These are phyloP conservation scores for Chlamydomonas sp. DNA, from an alignment of 139 green algal species.

Conservation along the genomic window DNA sequence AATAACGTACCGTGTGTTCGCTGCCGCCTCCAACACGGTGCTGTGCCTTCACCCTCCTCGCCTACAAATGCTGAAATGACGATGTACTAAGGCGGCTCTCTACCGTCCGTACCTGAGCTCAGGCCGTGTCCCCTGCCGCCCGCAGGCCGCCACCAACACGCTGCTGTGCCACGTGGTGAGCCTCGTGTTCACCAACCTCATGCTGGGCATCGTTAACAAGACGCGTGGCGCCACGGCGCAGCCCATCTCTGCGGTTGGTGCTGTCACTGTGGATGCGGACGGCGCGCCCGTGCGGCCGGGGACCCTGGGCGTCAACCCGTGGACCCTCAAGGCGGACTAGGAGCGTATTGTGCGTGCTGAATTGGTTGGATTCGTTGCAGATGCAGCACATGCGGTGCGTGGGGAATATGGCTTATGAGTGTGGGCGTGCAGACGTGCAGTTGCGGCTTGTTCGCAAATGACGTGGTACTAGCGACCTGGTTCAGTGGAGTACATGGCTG, in stretches of 20 bases:
- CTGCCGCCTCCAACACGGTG: too few species aligned
- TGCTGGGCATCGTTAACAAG: slow-evolving; percentile 62
- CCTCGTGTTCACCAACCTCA: slow-evolving; percentile 81
- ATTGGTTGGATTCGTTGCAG: too few species aligned
- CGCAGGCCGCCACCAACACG: slow-evolving; percentile 89
- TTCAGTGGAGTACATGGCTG: too few species aligned
- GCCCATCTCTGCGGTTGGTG: not conserved
- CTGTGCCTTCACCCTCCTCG: not conserved
- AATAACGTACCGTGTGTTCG: too few species aligned
- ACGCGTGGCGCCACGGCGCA: not conserved
- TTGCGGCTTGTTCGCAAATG: too few species aligned
- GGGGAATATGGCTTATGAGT: too few species aligned
- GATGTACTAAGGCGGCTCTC: too few species aligned
- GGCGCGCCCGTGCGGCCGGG: slow-evolving; percentile 14
- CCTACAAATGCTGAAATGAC: not conserved
- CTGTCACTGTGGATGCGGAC: slow-evolving; percentile 7
- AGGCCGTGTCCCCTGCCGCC: not conserved
- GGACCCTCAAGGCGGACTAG: slow-evolving; percentile 29
- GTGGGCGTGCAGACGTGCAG: too few species aligned
- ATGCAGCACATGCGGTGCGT: too few species aligned
- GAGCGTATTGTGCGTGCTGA: too few species aligned
- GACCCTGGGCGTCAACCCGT: slow-evolving; percentile 17
- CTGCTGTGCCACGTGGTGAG: slow-evolving; percentile 88
- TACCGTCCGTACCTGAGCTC: too few species aligned
- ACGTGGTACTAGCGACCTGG: too few species aligned